Evolutionary conservation across 306 rosid species (phyloP).

Genomic region (Rosa persica): DNA sequence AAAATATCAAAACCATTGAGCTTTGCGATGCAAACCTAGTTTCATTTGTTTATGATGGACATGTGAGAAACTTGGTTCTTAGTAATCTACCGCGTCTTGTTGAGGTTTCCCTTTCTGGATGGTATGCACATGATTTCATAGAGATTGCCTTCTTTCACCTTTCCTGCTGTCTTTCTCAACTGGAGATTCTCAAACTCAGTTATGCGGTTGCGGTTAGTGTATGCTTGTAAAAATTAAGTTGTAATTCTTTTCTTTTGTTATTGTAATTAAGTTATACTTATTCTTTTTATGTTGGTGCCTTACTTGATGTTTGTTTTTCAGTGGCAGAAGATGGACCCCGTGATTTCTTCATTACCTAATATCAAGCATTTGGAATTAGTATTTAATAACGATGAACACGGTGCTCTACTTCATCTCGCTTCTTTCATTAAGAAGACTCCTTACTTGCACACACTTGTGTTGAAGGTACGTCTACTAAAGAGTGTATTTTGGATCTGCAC

Average conservation of each 20-base stretch:
- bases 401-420: neutral
- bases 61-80: neutral
- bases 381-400: neutral
- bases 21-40: slow-evolving; percentile 6
- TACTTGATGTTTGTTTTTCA: neutral
- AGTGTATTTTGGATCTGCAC: neutral
- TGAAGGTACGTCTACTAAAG: neutral
- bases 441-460: neutral
- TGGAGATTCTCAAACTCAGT: slow-evolving; percentile 2
- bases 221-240: neutral
- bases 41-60: neutral
- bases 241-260: neutral
- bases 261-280: too few relatives aligned
- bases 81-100: slow-evolving; percentile 15
- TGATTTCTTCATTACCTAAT: neutral
- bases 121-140: too few relatives aligned
- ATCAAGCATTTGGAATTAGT: neutral
- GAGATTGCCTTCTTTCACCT: neutral
- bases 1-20: neutral
- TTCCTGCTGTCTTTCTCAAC: slow-evolving; percentile 6
- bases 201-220: neutral
- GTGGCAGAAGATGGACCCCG: neutral
- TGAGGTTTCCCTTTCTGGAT: slow-evolving; percentile 4
- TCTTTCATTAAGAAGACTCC: neutral
- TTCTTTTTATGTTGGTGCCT: neutral